Base-by-base conservation (phyloP, 805 yeast genomes). In the Barnettozyma vustinii region DNA sequence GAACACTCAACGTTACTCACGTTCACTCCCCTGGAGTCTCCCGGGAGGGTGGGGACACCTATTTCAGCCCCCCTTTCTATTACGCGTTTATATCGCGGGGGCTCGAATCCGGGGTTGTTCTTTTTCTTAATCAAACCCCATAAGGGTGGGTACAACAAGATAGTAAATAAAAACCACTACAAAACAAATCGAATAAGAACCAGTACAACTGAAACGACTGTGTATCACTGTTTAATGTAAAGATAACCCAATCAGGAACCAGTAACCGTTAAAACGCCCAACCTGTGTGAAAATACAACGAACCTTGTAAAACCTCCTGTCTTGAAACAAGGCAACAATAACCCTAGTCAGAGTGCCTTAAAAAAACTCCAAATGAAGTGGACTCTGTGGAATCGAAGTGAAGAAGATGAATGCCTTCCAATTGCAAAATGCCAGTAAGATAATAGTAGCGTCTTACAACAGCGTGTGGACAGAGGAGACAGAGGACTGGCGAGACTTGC, bases 391-490 rank as follows among this genome's bases (percentile, higher is more conserved):
- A 30, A n/a, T 30, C 33, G 33, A 30, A 30, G 16, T 30, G 33
- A 30, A 30, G 33, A 13, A 27, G 13, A 12, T 27, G 32, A 6
- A 26, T 26, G 30, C 30, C 12, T 4, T 9, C 13, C 3, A 30
- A 30, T 15, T 30, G 33, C 12, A 15, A 15, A 30, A 30, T 30
- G 33, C 33, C 16, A 30, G 39, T 20, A 36, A 20, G n/a, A 9
- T 12, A 10, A 18, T 5, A 3, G 39, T 23, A 20, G 25, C 27
- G 4, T n/a, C 21, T 40, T 26, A 40, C 43, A 40, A 19, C 43
- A 40, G 35, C 43, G 43, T 40, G 20, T 40, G 43, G 21, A 40
- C 33, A 16, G 43, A 40, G 20, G 43, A 40, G n/a, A 40, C 43
- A 25, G 51, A 35, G 23, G 45, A 40, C 12, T 33, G 32, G 23